phyloP scores from a whole-genome alignment of 1,284 basidiomycete genomes.

The Heterobasidion parviporum region DNA sequence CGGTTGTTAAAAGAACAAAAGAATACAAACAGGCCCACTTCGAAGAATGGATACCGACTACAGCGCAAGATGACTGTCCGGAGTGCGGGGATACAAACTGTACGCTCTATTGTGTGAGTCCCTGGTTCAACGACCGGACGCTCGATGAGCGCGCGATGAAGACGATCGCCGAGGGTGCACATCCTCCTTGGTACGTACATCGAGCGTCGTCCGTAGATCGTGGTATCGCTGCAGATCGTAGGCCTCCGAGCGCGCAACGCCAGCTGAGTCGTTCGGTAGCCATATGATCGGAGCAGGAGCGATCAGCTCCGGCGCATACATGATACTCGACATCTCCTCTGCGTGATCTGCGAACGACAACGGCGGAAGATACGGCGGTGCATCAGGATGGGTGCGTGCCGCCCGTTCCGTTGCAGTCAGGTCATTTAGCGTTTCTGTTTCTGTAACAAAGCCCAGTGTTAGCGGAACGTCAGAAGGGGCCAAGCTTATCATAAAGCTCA shows the following conservation, averaged over 20 bases:
- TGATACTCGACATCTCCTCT: slow-evolving; percentile 64
- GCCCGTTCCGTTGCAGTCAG: slow-evolving; percentile 69
- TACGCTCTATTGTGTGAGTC: background rate
- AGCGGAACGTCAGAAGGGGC: background rate
- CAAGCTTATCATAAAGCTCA: background rate
- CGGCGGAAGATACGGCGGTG: slow-evolving; percentile 64
- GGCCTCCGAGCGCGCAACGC: slow-evolving; percentile 64
- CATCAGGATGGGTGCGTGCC: slow-evolving; percentile 69
- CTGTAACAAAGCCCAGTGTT: slow-evolving; percentile 21
- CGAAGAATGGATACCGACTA: no score
- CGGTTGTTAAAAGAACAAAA: no score
- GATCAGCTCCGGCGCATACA: slow-evolving; percentile 76
- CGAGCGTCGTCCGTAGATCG: slow-evolving; percentile 53
- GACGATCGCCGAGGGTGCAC: slow-evolving; percentile 25
- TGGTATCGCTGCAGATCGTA: slow-evolving; percentile 66
- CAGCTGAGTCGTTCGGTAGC: slow-evolving; percentile 68
- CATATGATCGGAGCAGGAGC: slow-evolving; percentile 72
- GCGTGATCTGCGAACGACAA: slow-evolving; percentile 65
- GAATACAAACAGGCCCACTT: no score
- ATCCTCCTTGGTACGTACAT: slow-evolving; percentile 54
- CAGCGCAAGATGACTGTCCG: background rate
- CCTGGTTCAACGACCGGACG: background rate
- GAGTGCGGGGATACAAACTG: background rate
- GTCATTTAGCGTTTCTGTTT: slow-evolving; percentile 72
- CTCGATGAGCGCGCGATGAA: slow-evolving; percentile 1